These are phyloP conservation scores for Penicillium corylophilum DNA, from an alignment of 2,329 filamentous ascomycete genomes.

Conservation along the genomic window DNA sequence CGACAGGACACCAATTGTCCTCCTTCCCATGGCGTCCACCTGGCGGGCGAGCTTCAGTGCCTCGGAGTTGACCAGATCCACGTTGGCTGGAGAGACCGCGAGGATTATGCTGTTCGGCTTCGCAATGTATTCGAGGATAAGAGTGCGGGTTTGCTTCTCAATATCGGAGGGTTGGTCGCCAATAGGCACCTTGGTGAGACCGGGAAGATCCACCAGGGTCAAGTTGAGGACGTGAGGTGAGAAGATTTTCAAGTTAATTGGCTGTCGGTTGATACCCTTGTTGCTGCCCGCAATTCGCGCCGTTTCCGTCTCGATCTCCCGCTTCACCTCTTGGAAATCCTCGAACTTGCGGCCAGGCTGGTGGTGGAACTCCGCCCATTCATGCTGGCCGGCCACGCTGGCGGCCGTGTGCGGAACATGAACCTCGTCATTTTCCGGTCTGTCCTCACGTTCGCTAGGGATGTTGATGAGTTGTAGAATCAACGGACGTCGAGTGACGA, in stretches of 20 bases:
- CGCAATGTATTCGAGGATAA: slow-evolving; percentile 97
- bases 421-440: slow-evolving; percentile 62
- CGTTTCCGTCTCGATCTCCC: slow-evolving; percentile 96
- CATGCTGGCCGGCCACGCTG: slow-evolving; percentile 64
- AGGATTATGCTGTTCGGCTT: slow-evolving; percentile 98
- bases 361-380: slow-evolving; percentile 97
- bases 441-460: slow-evolving; percentile 69
- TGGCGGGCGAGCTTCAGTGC: slow-evolving; percentile 93
- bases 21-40: slow-evolving; percentile 89
- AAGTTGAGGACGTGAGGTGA: slow-evolving; percentile 95
- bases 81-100: slow-evolving; percentile 94
- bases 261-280: slow-evolving; percentile 96
- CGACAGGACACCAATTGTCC: slow-evolving; percentile 94
- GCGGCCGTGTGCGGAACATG: slow-evolving; percentile 74
- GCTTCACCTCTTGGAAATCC: slow-evolving; percentile 89
- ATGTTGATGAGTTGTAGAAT: slow-evolving; percentile 99
- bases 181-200: slow-evolving; percentile 96
- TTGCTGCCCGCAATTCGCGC: slow-evolving; percentile 92
- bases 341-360: slow-evolving; percentile 84
- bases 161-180: slow-evolving; percentile 97
- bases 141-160: slow-evolving; percentile 94
- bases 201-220: slow-evolving; percentile 92
- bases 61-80: slow-evolving; percentile 97
- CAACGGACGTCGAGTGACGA: slow-evolving; percentile 89
- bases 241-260: slow-evolving; percentile 98